Evolutionary conservation across 2,329 filamentous ascomycete species (phyloP).

Genomic region (Cercospora nicotianae): DNA sequence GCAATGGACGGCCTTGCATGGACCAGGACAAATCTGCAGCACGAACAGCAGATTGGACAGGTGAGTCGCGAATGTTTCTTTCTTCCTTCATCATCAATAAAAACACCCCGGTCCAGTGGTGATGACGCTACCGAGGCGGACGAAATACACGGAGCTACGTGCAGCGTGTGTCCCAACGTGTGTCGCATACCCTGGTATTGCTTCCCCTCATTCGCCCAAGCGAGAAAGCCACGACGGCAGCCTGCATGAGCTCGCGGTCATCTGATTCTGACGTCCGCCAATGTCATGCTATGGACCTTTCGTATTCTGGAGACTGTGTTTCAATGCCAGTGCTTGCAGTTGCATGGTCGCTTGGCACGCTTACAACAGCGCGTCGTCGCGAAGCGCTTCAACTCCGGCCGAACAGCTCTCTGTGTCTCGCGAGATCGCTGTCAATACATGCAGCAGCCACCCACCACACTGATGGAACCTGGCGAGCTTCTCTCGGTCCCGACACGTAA

Average conservation of each 20-base stretch:
- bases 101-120: background rate
- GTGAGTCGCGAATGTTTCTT: slow-evolving; percentile 59
- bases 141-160: background rate
- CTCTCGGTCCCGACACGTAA: slow-evolving; percentile 3
- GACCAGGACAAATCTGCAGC: slow-evolving; percentile 72
- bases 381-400: slow-evolving; percentile 12
- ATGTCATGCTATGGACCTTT: slow-evolving; percentile 28
- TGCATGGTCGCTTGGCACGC: slow-evolving; percentile 26
- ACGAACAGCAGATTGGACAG: slow-evolving; percentile 82
- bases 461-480: background rate
- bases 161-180: slow-evolving; percentile 3
- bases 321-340: slow-evolving; percentile 16
- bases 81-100: slow-evolving; percentile 25
- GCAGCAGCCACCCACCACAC: slow-evolving; percentile 4
- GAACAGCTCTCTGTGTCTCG: background rate
- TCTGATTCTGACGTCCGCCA: slow-evolving; percentile 29
- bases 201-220: slow-evolving; percentile 24
- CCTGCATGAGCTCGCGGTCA: slow-evolving; percentile 26
- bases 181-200: slow-evolving; percentile 16
- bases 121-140: background rate
- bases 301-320: slow-evolving; percentile 16
- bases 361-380: slow-evolving; percentile 14
- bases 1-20: slow-evolving; percentile 70
- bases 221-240: slow-evolving; percentile 26
- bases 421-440: slow-evolving; percentile 6